Conservation (phyloP, 805 yeast genomes). For the Suhomyces vadensis region DNA sequence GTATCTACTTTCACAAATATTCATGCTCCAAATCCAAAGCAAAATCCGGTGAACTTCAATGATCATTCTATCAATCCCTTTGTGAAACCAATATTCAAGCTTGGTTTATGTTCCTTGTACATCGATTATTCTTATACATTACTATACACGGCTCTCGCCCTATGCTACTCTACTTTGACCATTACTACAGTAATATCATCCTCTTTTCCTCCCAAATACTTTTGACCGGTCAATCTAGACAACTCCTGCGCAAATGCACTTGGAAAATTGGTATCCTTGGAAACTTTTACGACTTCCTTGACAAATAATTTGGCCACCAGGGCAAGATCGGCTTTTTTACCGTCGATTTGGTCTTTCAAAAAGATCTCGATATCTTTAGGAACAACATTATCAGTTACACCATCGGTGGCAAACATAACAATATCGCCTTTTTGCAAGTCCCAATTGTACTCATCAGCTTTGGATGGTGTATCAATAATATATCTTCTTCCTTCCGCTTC, state of each 20-base stretch:
- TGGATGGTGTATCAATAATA: conserved; percentile 68
- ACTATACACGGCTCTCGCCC: no score
- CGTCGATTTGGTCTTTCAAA: conserved; percentile 54
- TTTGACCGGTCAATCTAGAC: conserved; percentile 62
- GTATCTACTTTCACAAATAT: no score
- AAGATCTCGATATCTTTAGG: conserved; percentile 70
- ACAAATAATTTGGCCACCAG: conserved; percentile 59
- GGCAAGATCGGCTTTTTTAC: conserved; percentile 34
- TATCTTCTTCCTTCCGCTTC: conserved; percentile 57
- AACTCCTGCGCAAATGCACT: conserved; percentile 86
- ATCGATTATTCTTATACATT: neutral
- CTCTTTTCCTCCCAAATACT: conserved; percentile 88
- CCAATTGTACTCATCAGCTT: conserved; percentile 67
- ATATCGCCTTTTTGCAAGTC: conserved; percentile 71
- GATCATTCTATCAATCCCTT: no score
- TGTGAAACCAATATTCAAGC: no score
- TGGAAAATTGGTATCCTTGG: conserved; percentile 71
- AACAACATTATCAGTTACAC: conserved; percentile 83
- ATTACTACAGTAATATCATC: conserved; percentile 89
- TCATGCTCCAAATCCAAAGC: no score
- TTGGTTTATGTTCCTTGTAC: neutral
- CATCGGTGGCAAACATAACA: conserved; percentile 88
- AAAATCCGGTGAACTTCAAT: no score
- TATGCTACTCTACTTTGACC: conserved; percentile 51
- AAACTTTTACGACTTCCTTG: conserved; percentile 61